Evolutionary conservation across 371 early-diverging fungal species (phyloP).

Genomic region (Actinomucor elegans): DNA sequence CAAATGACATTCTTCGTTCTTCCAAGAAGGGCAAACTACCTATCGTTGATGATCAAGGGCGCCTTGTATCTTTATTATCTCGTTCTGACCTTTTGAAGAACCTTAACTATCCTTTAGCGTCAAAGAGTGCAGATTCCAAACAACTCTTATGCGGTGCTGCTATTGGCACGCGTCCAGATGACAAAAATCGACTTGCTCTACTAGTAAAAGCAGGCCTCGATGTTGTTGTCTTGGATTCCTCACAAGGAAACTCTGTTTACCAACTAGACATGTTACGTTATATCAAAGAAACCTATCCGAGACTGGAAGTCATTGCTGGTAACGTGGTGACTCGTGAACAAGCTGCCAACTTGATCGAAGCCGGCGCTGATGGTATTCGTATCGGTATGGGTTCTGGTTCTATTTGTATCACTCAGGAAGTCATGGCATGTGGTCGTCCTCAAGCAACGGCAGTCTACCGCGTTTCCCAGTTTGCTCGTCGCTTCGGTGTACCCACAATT

Average conservation of each 20-base stretch:
- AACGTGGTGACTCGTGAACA: constrained; percentile 97
- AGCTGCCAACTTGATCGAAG: constrained; percentile 87
- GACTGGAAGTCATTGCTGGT: constrained; percentile 91
- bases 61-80: constrained; percentile 86
- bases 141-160: constrained; percentile 94
- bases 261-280: constrained; percentile 95
- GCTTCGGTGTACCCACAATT: constrained; percentile 93
- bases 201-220: constrained; percentile 94
- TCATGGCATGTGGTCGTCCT: constrained; percentile 97
- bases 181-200: constrained; percentile 76
- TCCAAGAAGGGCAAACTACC: constrained; percentile 97
- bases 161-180: constrained; percentile 89
- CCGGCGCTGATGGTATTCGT: constrained; percentile 94
- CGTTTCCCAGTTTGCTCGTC: constrained; percentile 88
- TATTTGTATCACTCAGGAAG: constrained; percentile 98
- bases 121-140: constrained; percentile 77
- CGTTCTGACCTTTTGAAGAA: constrained; percentile 96
- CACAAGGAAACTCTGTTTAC: constrained; percentile 92
- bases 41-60: constrained; percentile 80
- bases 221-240: constrained; percentile 92
- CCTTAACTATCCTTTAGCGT: constrained; percentile 89
- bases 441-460: constrained; percentile 96
- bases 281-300: constrained; percentile 80
- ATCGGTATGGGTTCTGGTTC: constrained; percentile 97
- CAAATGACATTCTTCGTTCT: constrained; percentile 82